Base-by-base conservation (phyloP, 192 early-diverging fungal genomes). In the Gonapodya prolifera region DNA sequence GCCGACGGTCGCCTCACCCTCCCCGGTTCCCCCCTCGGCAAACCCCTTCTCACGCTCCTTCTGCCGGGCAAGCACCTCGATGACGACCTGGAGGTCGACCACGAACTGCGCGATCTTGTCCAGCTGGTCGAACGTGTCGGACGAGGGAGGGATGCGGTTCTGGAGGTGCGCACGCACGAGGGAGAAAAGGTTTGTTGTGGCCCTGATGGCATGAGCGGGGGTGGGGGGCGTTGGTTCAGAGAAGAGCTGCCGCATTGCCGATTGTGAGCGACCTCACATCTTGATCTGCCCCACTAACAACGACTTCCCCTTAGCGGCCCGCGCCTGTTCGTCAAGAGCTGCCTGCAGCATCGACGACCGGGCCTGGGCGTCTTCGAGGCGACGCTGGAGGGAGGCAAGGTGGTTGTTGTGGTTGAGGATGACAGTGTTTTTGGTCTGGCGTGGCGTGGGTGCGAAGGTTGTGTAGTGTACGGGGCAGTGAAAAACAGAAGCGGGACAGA, bases 51-150 rank as follows among this genome's bases (percentile, higher is more conserved):
- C 45, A 8, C 45, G 45, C 8, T 61, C 45, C 23, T 61, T 61
- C 23, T 61, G 45, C 23, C 23, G 8, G 45, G 45, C 23, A 16
- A 61, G 45, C 45, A 61, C 45, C 74, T 75, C 33, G 35, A 76
- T 34, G 33, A 83, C 80, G 13, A 30, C 70, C 18, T 33, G 79
- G 70, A 83, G 33, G 34, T 83, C 83, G 1, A 81, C 35, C 29
- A 88, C 85, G 78, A 88, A 88, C 80, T 89, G 88, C 35, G 86
- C 84, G 33, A 90, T 89, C 78, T 89, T 89, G 69, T 90, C 89
- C 69, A 90, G 80, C 78, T 88, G 87, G 2, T 77, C 70, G 1
- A 84, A 76, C 1, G 87, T 90, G 71, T 86, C 88, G 18, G 35
- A 34, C 1, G 86, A 80, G 23, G 35, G 79, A 32, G 79, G 75